Base-by-base conservation (phyloP, 2,329 filamentous ascomycete species). In the Diaporthe sp. region DNA sequence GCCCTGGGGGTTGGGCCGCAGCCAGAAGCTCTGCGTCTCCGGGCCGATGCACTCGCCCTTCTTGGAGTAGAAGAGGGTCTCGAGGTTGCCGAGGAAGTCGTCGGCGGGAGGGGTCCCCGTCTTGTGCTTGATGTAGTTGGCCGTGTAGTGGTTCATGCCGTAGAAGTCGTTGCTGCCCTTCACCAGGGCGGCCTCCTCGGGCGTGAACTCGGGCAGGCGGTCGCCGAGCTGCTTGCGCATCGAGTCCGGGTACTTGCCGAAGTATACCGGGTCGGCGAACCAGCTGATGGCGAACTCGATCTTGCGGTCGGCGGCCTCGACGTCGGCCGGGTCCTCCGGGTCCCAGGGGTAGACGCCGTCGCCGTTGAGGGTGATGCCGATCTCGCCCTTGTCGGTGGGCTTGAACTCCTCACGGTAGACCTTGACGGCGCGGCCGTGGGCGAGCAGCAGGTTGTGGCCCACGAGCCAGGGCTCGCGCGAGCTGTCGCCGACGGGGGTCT, bases 101-200 rank as follows among this genome's bases (percentile, higher is more conserved):
- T 93, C 88, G 5, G 86, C 85, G 1, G 89, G 87, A 0, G 94
- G 85, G 64, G 88, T 85, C 9, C 88, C 89, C 10, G 89, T 88
- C 80, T 91, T 90, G 85, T 96, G 92, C 82, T 92, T 92, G 85
- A 97, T 92, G 85, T 94, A 97, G 87, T 97, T 94, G 81, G 94
- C 93, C 68, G 94, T 96, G 87, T 97, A 97, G 87, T 95, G 93
- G 87, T 97, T 97, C 94, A 96, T 96, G 83, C 94, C 95, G 84
- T 97, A 97, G 85, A 97, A 97, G 86, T 97, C 95, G 83, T 97
- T 97, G 81, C 92, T 95, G n/a, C 94, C 94, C 80, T 93, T 88
- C 60, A 97, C 91, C n/a, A 97, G 87, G 2, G 90, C 90, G 33
- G 87, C 83, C 81, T 97, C 94, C 78, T 94, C 93, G 0, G 88